Evolutionary conservation across 1,139 yeast species (phyloP).

Genomic region (Pichia sp.): DNA sequence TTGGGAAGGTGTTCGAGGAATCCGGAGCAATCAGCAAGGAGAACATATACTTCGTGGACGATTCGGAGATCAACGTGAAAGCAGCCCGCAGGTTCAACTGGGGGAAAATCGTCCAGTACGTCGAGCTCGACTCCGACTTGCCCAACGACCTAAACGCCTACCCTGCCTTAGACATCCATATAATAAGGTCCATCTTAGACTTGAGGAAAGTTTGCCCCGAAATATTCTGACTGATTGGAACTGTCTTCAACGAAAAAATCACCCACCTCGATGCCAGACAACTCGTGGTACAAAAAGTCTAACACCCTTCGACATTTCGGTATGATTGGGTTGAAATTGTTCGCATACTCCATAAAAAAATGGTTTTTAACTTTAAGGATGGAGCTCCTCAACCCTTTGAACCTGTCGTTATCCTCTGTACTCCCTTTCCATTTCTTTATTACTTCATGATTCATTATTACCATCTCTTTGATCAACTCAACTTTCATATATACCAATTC

Average conservation of each 20-base stretch:
- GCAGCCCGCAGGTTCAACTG: slow-evolving; percentile 51
- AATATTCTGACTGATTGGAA: slow-evolving; percentile 32
- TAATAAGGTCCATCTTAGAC: slow-evolving; percentile 46
- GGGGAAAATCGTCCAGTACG: slow-evolving; percentile 53
- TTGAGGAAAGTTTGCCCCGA: slow-evolving; percentile 46
- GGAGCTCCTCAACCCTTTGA: not conserved
- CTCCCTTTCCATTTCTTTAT: not conserved
- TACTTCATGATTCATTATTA: slow-evolving; percentile 2
- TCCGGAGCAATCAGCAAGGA: slow-evolving; percentile 52
- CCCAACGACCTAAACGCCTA: slow-evolving; percentile 33
- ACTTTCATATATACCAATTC: slow-evolving; percentile 8
- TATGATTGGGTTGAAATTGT: slow-evolving; percentile 4
- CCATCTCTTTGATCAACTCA: slow-evolving; percentile 7
- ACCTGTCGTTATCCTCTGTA: not conserved
- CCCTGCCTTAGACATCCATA: slow-evolving; percentile 40
- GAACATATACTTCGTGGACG: slow-evolving; percentile 73
- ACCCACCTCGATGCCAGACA: slow-evolving; percentile 4
- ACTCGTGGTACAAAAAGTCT: slow-evolving; percentile 14
- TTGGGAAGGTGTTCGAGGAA: slow-evolving; percentile 52
- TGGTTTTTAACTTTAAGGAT: slow-evolving; percentile 4
- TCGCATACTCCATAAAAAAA: slow-evolving; percentile 10
- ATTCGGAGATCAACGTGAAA: slow-evolving; percentile 61
- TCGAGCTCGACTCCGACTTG: slow-evolving; percentile 48
- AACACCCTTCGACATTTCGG: slow-evolving; percentile 12
- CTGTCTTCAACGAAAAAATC: slow-evolving; percentile 9